Evolutionary conservation across 306 rosid species (phyloP).

Genomic region (Vicia faba): DNA sequence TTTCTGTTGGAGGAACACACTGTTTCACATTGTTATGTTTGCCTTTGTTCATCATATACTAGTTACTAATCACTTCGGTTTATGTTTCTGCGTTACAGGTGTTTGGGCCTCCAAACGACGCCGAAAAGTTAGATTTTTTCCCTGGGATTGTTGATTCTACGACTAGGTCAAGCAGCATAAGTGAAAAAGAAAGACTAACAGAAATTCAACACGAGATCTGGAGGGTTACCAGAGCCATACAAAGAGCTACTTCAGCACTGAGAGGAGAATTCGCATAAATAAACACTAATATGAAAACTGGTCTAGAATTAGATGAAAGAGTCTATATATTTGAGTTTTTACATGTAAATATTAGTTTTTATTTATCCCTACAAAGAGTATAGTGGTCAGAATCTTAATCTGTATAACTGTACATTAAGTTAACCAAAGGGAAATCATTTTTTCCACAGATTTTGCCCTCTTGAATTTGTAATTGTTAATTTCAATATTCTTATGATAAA

Average conservation of each 20-base stretch:
- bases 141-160: slow-evolving; percentile 85
- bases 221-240: slow-evolving; percentile 86
- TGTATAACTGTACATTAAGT: slow-evolving; percentile 20
- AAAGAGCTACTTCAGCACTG: slow-evolving; percentile 71
- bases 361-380: neutral
- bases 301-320: neutral
- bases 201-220: slow-evolving; percentile 79
- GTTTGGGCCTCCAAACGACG: slow-evolving; percentile 67
- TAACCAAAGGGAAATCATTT: neutral
- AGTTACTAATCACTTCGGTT: neutral
- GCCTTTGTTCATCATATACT: neutral
- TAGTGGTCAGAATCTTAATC: slow-evolving; percentile 21
- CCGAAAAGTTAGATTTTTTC: slow-evolving; percentile 63
- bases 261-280: slow-evolving; percentile 67
- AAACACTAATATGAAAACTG: neutral
- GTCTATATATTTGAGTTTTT: slow-evolving; percentile 8
- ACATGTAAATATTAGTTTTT: slow-evolving; percentile 25
- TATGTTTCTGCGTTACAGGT: slow-evolving; percentile 45
- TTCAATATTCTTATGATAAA: neutral
- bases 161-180: slow-evolving; percentile 38
- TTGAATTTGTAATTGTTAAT: neutral
- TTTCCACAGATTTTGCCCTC: neutral
- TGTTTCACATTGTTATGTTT: too few relatives aligned
- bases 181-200: slow-evolving; percentile 44
- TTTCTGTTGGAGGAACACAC: neutral